Percentiles rank a stretch among this genome's conserved stretches.
phyloP scores from a whole-genome alignment of 2,329 filamentous ascomycete genomes.

The Fusarium longipes region DNA sequence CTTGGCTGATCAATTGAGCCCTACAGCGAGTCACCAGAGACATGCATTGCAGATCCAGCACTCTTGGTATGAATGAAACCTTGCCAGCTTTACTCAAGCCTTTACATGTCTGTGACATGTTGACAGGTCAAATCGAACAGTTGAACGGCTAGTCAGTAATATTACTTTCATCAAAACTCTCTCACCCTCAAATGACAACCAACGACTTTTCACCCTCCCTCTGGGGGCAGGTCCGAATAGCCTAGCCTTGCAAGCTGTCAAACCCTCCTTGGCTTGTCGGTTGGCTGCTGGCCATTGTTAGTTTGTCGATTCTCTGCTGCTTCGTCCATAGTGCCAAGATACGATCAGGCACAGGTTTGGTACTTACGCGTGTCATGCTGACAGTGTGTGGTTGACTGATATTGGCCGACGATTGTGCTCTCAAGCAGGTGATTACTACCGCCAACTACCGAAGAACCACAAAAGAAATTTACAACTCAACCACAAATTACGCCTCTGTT shows the following conservation, averaged over 20 bases:
- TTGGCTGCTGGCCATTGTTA: not conserved
- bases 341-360: constrained; percentile 10
- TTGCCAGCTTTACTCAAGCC: not conserved
- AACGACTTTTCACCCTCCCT: constrained; percentile 3
- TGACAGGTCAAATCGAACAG: not conserved
- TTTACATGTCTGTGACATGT: not conserved
- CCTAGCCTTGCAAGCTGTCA: constrained; percentile 10
- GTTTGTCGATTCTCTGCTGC: no score
- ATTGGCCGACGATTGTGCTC: not conserved
- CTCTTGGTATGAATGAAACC: constrained; percentile 5
- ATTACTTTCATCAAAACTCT: no score
- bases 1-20: not conserved
- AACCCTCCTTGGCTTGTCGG: constrained; percentile 11
- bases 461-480: no score
- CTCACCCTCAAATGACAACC: not conserved
- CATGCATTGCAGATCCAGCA: constrained; percentile 33
- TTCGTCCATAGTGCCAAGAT: constrained; percentile 22
- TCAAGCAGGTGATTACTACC: not conserved
- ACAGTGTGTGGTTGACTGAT: not conserved
- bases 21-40: constrained; percentile 19
- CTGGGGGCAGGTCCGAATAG: constrained; percentile 30
- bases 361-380: constrained; percentile 16
- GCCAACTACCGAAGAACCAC: constrained; percentile 7
- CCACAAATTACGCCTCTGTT: not conserved
- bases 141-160: not conserved